A percentile compares a stretch with the other conserved stretches of the same genome.
These are phyloP conservation scores for Alternaria metachromatica DNA, from an alignment of 2,329 filamentous ascomycete genomes.

Conservation along the genomic window DNA sequence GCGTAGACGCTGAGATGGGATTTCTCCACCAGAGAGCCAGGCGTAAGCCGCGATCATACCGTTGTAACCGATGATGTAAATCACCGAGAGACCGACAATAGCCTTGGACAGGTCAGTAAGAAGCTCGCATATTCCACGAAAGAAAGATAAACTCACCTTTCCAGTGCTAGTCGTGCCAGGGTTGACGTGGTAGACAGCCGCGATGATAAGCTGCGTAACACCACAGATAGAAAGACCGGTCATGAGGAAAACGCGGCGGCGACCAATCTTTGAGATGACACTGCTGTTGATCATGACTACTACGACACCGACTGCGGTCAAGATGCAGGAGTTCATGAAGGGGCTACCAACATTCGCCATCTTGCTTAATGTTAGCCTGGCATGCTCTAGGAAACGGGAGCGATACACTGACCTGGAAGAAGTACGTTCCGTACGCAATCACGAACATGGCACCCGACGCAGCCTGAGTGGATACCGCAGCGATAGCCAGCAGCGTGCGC, in stretches of 20 bases:
- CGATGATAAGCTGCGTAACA: constrained; percentile 61
- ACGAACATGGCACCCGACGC: constrained; percentile 62
- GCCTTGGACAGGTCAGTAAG: constrained; percentile 26
- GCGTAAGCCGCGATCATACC: constrained; percentile 63
- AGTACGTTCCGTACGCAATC: constrained; percentile 45
- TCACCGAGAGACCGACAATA: constrained; percentile 61
- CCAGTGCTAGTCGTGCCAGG: constrained; percentile 50
- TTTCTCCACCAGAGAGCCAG: constrained; percentile 64
- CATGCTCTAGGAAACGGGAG: accelerated
- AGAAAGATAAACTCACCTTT: constrained; percentile 34
- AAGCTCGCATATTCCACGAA: background rate
- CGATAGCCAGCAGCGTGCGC: constrained; percentile 58
- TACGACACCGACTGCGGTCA: constrained; percentile 61
- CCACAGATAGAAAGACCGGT: constrained; percentile 61
- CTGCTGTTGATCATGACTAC: constrained; percentile 61
- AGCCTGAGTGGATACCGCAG: constrained; percentile 59
- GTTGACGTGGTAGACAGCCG: constrained; percentile 60
- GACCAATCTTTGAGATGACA: constrained; percentile 61
- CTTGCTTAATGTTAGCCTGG: background rate
- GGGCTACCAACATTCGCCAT: constrained; percentile 48
- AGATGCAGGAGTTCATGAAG: constrained; percentile 64
- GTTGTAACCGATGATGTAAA: constrained; percentile 64
- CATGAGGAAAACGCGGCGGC: constrained; percentile 61
- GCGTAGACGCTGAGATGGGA: constrained; percentile 63
- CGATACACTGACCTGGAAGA: constrained; percentile 26